Base-by-base conservation (phyloP, 768 basidiomycete genomes). In the Agaricus bisporus region DNA sequence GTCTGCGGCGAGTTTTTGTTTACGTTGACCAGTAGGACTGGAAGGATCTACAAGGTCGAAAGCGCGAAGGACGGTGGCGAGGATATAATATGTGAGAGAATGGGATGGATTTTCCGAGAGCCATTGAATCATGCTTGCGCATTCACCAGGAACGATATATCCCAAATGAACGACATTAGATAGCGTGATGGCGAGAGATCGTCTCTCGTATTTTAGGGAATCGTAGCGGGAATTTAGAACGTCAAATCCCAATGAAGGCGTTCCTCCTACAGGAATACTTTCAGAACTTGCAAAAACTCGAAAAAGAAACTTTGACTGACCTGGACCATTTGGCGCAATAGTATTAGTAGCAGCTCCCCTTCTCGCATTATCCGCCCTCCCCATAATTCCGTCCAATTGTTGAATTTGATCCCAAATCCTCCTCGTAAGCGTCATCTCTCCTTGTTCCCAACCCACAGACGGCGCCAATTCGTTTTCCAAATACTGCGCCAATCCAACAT, bases 201-300 rank as follows among this genome's bases (percentile, higher is more conserved):
- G 78, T 57, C 90, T 77, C 62, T 93, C 89, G 49, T 84, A 83
- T 61, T 79, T 81, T 47, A 94, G 73, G 0, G 86, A 88, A 35
- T 88, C 83, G 59, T 81, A 79, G 28, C 88, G 81, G 37, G 85
- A 80, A 45, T 75, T 79, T 1, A 87, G 72, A 55, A 90, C 74
- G 56, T 88, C 85, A 43, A 74, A 76, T 7, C 88, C 87, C 41
- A 93, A 69, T 2, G 72, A 66, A 4, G 78, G 72, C 48, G 66
- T 68, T 41, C 73, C 80, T 82, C 54, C n/a, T 12, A 28, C 17
- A 11, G 38, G 9, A n/a, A 22, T 22, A 4, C 48, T 18, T 46
- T 32, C 32, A 32, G 32, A 20, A 36, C 22, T 38, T 39, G 46
- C 18, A 44, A 36, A 32, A 36, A 32, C 28, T 2, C 28, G 26